Percentiles rank a stretch among this genome's conserved stretches.
These are phyloP conservation scores for Neohortaea acidophila DNA, from an alignment of 495 filamentous ascomycete genomes.

Conservation along the genomic window DNA sequence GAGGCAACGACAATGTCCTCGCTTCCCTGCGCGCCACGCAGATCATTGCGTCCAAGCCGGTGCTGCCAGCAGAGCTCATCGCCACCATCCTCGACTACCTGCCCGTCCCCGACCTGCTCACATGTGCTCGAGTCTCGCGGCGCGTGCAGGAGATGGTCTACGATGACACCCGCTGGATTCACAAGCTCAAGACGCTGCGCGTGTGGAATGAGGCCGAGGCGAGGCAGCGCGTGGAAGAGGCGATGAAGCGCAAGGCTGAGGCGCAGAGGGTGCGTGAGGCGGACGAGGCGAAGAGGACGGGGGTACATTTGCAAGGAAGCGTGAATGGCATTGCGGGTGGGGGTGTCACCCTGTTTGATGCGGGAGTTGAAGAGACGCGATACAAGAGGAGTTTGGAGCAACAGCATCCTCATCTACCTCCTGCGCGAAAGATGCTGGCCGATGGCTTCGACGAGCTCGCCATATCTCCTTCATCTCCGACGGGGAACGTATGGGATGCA, in stretches of 20 bases:
- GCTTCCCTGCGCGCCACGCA: constrained; percentile 59
- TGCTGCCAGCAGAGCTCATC: constrained; percentile 80
- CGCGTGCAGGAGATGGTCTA: constrained; percentile 97
- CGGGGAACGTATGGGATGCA: constrained; percentile 30
- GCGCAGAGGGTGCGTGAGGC: constrained; percentile 38
- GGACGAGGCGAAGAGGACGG: constrained; percentile 31
- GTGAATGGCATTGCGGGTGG: constrained; percentile 20
- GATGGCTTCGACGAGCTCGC: constrained; percentile 57
- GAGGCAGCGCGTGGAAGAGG: constrained; percentile 57
- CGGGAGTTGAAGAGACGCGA: constrained; percentile 41
- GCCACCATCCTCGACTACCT: constrained; percentile 79
- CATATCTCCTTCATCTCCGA: constrained; percentile 27
- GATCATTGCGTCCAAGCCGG: constrained; percentile 58
- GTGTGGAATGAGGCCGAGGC: constrained; percentile 89
- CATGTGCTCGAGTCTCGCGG: constrained; percentile 73
- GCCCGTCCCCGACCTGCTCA: constrained; percentile 64
- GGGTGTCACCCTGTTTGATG: constrained; percentile 52
- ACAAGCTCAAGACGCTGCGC: constrained; percentile 65
- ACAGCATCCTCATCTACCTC: background rate
- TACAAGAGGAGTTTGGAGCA: constrained; percentile 22
- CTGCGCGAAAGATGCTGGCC: constrained; percentile 24
- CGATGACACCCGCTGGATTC: constrained; percentile 92
- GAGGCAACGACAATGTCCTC: constrained; percentile 32
- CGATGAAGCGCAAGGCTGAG: constrained; percentile 50
- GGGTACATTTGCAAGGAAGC: constrained; percentile 27